Percentiles rank a stretch among this genome's conserved stretches.
Conservation (phyloP, 2,329 filamentous ascomycete genomes). For the Aureobasidium melanogenum region DNA sequence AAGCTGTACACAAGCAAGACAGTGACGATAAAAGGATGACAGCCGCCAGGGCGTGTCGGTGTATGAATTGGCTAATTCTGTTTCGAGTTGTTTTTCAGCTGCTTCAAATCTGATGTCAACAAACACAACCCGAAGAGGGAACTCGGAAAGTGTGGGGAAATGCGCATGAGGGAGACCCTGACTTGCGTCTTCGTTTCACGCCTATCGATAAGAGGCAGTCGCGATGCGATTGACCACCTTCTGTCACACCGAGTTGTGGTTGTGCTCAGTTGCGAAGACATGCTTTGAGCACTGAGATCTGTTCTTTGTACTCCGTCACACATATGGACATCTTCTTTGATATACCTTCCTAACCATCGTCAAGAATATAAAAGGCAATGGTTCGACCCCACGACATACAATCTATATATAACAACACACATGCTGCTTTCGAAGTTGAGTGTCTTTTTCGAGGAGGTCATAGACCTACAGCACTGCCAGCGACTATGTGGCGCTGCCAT, state of each 20-base stretch:
- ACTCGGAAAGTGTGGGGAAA: neutral
- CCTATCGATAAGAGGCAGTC: neutral
- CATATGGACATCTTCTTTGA: neutral
- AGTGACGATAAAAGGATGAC: neutral
- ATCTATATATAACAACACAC: neutral
- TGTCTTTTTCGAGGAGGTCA: neutral
- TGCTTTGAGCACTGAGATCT: too few species aligned
- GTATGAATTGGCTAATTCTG: conserved; percentile 1
- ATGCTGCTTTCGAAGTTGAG: neutral
- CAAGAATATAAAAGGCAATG: neutral
- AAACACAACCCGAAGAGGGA: neutral
- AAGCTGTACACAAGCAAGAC: neutral
- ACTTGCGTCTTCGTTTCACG: neutral
- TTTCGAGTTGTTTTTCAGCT: neutral
- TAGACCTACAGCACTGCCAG: neutral
- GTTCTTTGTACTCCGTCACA: neutral
- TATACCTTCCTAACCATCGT: neutral
- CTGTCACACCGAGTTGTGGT: neutral
- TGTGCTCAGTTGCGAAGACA: too few species aligned
- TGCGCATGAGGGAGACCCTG: neutral
- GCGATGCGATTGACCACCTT: neutral
- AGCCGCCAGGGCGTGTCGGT: conserved; percentile 7
- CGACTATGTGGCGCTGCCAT: neutral
- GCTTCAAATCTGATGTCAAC: neutral
- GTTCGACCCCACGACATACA: neutral